Evolutionary conservation across 345 rosid species (phyloP), one percentile per base, ranked within the genome.

Genomic region (Mercurialis annua): DNA sequence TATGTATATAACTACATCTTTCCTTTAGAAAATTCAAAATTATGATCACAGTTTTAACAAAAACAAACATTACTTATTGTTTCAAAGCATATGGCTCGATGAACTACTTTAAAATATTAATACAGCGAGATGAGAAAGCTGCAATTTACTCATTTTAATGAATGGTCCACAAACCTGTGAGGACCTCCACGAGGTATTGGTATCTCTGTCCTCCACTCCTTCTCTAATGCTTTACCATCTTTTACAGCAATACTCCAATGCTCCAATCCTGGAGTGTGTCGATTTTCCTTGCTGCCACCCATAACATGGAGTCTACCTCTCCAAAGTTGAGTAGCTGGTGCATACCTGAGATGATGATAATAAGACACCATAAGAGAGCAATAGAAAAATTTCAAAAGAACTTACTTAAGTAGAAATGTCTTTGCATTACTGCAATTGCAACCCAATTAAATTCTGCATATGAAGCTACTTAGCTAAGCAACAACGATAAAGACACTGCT

Each of bases 181-280:
- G 99, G 97, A 76, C 99, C 99, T 50, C 99, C 97, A 21, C 86
- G 96, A 53, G 99, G 98, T 71, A 94, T 91, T 26, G 96, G 88
- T 58, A 89, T 89, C 81, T 94, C 98, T 59, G 68, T 74, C 79
- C 88, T 87, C 99, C 99, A 94, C 55, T 87, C 92, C 49, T 79
- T 82, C 71, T 90, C 98, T 67, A 81, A 72, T 46, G 90, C 80
- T 85, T 85, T 84, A 59, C 98, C 99, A 68, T 91, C 90, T 78
- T 87, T 89, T 5, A 94, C 92, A 20, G 95, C 92, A 65, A 94
- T 84, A 66, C 95, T 93, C 94, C 96, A 93, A 66, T 93, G 96
- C 65, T 89, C 96, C 70, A 90, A 40, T 23, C 80, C 95, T 40
- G 97, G 97, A 56, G 95, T 91, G 78, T 87, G 81, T 42, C 99